Evolutionary conservation across 2,329 filamentous ascomycete genomes (phyloP).

Genomic region (Fusarium sublunatum): DNA sequence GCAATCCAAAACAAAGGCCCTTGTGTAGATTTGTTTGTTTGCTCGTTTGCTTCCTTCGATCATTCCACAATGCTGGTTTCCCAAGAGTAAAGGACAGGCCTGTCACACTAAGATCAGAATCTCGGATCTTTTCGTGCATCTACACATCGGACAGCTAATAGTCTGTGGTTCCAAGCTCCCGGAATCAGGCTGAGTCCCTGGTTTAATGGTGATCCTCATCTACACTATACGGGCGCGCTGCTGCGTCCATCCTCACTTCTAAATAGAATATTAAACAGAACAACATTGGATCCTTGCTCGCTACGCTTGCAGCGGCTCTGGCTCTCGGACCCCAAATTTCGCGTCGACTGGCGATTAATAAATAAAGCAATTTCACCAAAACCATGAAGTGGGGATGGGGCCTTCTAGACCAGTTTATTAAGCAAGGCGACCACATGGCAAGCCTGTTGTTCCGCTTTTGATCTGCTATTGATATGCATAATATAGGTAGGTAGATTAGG

Average conservation of each 20-base stretch:
- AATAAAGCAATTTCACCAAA: conserved; percentile 45
- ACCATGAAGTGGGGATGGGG: conserved; percentile 25
- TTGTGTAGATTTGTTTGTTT: not conserved
- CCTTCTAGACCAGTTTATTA: conserved; percentile 23
- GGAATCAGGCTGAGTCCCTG: not conserved
- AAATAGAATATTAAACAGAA: conserved; percentile 1
- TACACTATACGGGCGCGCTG: conserved; percentile 12
- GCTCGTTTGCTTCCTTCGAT: not conserved
- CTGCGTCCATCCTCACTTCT: conserved; percentile 11
- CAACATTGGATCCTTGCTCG: conserved; percentile 27
- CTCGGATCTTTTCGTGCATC: conserved; percentile 15
- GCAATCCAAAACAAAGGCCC: not conserved
- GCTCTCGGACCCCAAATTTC: conserved; percentile 33
- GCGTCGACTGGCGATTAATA: conserved; percentile 31
- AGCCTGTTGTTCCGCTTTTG: conserved; percentile 25
- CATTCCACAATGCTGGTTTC: not conserved
- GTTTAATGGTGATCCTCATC: conserved; percentile 22
- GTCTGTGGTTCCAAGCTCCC: conserved; percentile 8
- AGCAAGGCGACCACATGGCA: conserved; percentile 45
- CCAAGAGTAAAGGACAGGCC: not conserved
- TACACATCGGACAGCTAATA: not conserved
- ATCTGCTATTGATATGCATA: conserved; percentile 24
- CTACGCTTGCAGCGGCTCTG: not conserved
- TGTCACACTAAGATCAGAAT: conserved; percentile 23
- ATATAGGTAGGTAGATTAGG: no score